phyloP scores from a whole-genome alignment of 768 basidiomycete genomes.

The Hysterangium stoloniferum region DNA sequence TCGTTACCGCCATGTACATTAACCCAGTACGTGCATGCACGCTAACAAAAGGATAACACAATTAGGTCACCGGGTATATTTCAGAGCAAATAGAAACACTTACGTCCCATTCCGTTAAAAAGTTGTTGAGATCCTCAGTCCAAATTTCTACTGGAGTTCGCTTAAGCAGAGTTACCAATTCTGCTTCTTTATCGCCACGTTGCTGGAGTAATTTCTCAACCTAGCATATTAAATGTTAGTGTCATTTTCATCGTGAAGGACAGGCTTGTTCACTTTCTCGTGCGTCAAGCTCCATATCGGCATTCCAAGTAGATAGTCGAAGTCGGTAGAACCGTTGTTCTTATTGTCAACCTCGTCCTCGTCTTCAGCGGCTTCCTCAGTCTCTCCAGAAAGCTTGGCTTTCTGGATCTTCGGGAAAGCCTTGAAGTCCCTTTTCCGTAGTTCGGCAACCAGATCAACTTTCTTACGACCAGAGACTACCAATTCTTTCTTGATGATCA shows the following conservation, averaged over 20 bases:
- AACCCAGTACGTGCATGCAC: slow-evolving; percentile 35
- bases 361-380: slow-evolving; percentile 47
- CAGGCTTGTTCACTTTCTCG: slow-evolving; percentile 57
- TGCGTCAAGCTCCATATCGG: slow-evolving; percentile 90
- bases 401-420: slow-evolving; percentile 78
- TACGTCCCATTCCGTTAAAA: slow-evolving; percentile 82
- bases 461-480: slow-evolving; percentile 84
- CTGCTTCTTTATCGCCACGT: slow-evolving; percentile 73
- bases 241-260: neutral
- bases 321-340: slow-evolving; percentile 48
- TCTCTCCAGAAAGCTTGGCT: slow-evolving; percentile 60
- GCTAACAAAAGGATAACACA: slow-evolving; percentile 22
- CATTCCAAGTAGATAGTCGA: slow-evolving; percentile 93
- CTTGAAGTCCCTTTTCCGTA: slow-evolving; percentile 80
- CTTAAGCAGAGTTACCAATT: slow-evolving; percentile 70
- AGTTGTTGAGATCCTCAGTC: slow-evolving; percentile 81
- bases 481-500: slow-evolving; percentile 86
- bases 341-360: slow-evolving; percentile 40
- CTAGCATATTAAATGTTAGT: slow-evolving; percentile 31
- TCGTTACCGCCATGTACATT: slow-evolving; percentile 38
- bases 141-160: slow-evolving; percentile 78
- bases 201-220: slow-evolving; percentile 79
- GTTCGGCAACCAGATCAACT: slow-evolving; percentile 72
- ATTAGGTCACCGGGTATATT: neutral
- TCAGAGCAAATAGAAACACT: slow-evolving; percentile 24